Evolutionary conservation across 2,329 filamentous ascomycete genomes (phyloP).

Genomic region (Akanthomyces uredinophilus): DNA sequence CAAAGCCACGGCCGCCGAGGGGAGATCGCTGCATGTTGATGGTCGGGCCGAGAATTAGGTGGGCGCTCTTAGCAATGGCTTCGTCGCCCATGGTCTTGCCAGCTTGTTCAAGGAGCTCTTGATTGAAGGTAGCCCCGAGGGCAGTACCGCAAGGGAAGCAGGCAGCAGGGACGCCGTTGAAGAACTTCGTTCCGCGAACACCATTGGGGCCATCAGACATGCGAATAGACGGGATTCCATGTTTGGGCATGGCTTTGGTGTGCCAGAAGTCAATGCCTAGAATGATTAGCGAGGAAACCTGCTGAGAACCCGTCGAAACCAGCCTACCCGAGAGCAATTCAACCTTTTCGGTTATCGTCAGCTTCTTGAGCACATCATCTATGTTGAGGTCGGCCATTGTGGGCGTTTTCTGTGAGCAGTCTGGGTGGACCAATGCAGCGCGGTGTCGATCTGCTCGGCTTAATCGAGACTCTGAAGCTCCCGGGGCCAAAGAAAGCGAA

Average conservation of each 20-base stretch:
- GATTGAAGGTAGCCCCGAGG: constrained; percentile 55
- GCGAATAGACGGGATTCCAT: constrained; percentile 59
- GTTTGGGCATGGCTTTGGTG: constrained; percentile 53
- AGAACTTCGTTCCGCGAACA: constrained; percentile 62
- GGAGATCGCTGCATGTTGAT: constrained; percentile 59
- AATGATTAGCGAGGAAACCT: background rate
- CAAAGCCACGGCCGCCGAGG: constrained; percentile 56
- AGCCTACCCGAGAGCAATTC: constrained; percentile 45
- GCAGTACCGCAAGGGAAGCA: constrained; percentile 57
- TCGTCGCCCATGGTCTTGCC: constrained; percentile 49
- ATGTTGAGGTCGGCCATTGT: constrained; percentile 49
- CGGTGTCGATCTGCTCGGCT: background rate
- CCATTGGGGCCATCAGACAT: constrained; percentile 67
- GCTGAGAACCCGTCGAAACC: background rate
- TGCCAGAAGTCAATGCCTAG: constrained; percentile 65
- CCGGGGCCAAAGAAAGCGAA: background rate
- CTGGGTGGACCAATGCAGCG: background rate
- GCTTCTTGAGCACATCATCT: constrained; percentile 49
- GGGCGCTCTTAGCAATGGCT: constrained; percentile 51
- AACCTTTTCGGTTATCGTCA: constrained; percentile 48
- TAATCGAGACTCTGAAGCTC: background rate
- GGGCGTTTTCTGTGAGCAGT: constrained; percentile 3
- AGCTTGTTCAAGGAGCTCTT: constrained; percentile 44
- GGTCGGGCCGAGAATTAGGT: constrained; percentile 55
- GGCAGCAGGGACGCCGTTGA: constrained; percentile 56